Conservation (phyloP, 306 rosid species). For the Inga leiocalycina region DNA sequence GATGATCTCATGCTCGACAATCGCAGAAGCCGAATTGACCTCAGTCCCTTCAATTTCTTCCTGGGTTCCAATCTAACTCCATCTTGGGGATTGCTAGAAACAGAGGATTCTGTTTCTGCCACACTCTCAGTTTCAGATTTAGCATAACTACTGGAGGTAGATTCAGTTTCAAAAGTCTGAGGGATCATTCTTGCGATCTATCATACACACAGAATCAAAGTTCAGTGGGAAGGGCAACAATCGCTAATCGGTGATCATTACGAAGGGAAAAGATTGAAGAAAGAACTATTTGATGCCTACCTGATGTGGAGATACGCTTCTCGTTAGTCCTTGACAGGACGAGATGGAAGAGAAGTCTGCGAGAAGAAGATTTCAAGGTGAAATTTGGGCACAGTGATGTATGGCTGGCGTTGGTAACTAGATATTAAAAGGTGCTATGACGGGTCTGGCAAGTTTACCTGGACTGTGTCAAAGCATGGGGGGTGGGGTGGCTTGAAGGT, state of each 20-base stretch:
- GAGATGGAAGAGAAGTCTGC: not conserved
- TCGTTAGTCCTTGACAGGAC: not conserved
- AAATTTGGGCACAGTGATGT: not conserved
- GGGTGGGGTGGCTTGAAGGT: not conserved
- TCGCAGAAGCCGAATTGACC: constrained; percentile 63
- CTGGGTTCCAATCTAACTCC: constrained; percentile 41
- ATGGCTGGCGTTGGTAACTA: not conserved
- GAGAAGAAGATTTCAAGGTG: constrained; percentile 23
- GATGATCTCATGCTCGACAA: constrained; percentile 54
- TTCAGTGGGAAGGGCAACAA: not conserved
- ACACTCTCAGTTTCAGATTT: constrained; percentile 41
- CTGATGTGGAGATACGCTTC: constrained; percentile 18
- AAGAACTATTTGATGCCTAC: constrained; percentile 23
- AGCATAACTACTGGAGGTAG: constrained; percentile 13
- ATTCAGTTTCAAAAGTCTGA: constrained; percentile 28
- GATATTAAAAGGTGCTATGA: not conserved
- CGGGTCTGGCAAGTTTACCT: not conserved
- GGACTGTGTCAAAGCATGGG: constrained; percentile 1
- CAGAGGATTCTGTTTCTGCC: constrained; percentile 34
- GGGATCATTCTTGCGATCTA: constrained; percentile 32
- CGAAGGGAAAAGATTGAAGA: constrained; percentile 8
- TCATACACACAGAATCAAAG: constrained; percentile 2
- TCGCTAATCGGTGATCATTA: not conserved
- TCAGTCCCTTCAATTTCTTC: constrained; percentile 60
- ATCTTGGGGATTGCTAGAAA: constrained; percentile 27